Conservation (phyloP, 768 basidiomycete species). For the Hygrophorus pudorinus region DNA sequence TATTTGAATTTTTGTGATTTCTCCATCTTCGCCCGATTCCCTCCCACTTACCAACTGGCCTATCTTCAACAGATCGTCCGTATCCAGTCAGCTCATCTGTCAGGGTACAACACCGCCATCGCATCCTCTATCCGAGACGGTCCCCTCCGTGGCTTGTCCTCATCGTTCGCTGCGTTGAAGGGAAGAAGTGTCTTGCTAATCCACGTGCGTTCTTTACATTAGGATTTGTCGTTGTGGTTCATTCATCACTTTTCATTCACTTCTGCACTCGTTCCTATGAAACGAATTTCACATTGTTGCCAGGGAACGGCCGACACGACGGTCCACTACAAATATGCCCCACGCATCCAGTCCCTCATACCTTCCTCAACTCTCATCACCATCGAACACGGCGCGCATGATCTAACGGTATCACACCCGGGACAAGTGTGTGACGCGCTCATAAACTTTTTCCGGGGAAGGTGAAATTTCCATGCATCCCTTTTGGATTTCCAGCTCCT, state of each 20-base stretch:
- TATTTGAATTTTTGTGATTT: too few species aligned
- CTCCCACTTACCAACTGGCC: not conserved
- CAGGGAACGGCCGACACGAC: slow-evolving; percentile 53
- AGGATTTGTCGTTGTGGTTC: too few species aligned
- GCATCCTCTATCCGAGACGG: slow-evolving; percentile 68
- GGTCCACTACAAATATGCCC: slow-evolving; percentile 45
- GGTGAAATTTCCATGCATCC: not conserved
- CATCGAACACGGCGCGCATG: slow-evolving; percentile 44
- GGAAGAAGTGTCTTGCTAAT: slow-evolving; percentile 48
- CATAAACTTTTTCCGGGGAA: slow-evolving; percentile 18
- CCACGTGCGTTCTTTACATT: slow-evolving; percentile 38
- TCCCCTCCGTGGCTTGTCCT: slow-evolving; percentile 52
- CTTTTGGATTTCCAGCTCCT: too few species aligned
- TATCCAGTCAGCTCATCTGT: slow-evolving; percentile 68
- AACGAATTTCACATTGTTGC: not conserved
- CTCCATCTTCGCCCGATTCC: not conserved
- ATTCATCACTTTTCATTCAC: not conserved
- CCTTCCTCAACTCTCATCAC: slow-evolving; percentile 35
- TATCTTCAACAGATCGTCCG: slow-evolving; percentile 49
- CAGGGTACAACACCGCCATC: slow-evolving; percentile 67
- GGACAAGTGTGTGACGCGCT: slow-evolving; percentile 24
- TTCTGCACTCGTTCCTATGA: slow-evolving; percentile 6
- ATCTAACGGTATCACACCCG: slow-evolving; percentile 36
- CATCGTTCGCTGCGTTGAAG: slow-evolving; percentile 43
- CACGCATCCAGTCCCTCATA: slow-evolving; percentile 34